Evolutionary conservation across 371 early-diverging fungal species (phyloP).

Genomic region (Funneliformis caledonium): DNA sequence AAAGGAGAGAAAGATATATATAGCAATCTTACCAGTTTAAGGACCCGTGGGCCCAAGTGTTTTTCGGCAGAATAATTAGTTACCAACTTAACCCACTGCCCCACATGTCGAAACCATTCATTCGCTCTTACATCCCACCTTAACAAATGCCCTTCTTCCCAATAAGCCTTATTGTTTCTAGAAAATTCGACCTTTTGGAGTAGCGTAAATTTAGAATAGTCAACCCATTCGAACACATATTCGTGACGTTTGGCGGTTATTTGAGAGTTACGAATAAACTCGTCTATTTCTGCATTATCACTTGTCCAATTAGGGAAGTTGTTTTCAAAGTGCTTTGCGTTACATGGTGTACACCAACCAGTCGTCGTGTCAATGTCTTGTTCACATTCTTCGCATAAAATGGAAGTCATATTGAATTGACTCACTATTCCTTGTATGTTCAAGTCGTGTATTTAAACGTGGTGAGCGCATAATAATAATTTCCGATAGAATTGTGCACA

Average conservation of each 20-base stretch:
- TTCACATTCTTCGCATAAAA: not conserved
- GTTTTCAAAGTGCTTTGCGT: not conserved
- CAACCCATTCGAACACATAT: conserved; percentile 11
- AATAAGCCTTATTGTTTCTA: conserved; percentile 13
- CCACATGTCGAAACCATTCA: not conserved
- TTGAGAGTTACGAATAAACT: conserved; percentile 22
- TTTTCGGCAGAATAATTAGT: conserved; percentile 14
- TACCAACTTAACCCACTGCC: conserved; percentile 7
- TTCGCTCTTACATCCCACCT: not conserved
- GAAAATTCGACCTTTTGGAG: not conserved
- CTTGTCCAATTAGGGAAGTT: conserved; percentile 14
- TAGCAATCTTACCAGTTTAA: not conserved
- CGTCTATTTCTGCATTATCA: not conserved
- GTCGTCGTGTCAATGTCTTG: not conserved
- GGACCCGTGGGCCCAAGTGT: not conserved
- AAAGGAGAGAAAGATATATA: not conserved
- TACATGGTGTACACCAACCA: conserved; percentile 18
- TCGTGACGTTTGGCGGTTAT: conserved; percentile 13
- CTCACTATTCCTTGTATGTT: not conserved
- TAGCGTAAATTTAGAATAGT: not conserved
- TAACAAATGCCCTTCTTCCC: conserved; percentile 13
- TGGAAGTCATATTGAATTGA: not conserved
- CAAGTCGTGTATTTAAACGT: too few relatives aligned
- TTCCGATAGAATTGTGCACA: too few relatives aligned
- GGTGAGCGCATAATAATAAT: too few relatives aligned